Base-by-base conservation (phyloP, 2,329 filamentous ascomycete species). In the Xylariales sp. region DNA sequence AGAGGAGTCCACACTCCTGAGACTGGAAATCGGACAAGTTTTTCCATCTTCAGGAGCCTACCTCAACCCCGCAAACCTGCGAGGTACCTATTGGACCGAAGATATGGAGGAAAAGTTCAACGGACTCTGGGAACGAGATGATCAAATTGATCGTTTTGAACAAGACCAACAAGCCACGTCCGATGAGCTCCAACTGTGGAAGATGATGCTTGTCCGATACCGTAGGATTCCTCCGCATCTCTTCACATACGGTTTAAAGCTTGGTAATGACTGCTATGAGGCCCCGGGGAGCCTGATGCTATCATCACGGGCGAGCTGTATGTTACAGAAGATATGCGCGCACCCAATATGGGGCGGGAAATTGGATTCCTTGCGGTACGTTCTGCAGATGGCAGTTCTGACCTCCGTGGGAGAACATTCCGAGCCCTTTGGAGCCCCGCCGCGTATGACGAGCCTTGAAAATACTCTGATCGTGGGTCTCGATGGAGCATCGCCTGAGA, bases 211-310 rank as follows among this genome's bases (percentile, higher is more conserved):
- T 1, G 18, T 64, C 10, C 34, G 9, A 34, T 64, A 23, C 5
- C 4, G n/a, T 5, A 23, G 4, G 2, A 36, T 39, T 8, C 54
- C 48, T 23, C 36, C 36, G 2, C 36, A 64, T 45, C 54, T 64
- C 28, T 53, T 64, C 53, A 58, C 53, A 8, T 64, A 64, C 8
- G 62, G 62, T 30, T 46, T 64, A n/a, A 64, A 18, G 30, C 54
- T 64, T 16, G 36, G 39, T 7, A 3, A 28, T 3, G 54, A 58
- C 23, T 58, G 54, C 12, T 64, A 64, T 5, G 28, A 53, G 14
- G 36, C 23, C 0, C 53, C 45, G 4, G 16, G 16, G 1, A 57
- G 53, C 28, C 50, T 64, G 16, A 50, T 58, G 45, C 30, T 64
- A 14, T 64, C 62, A 10, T 36, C 45, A 2, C 2, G 39, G 3